These are phyloP conservation scores for Beta lomatogona DNA, from an alignment of 179 eudicot species.

Conservation along the genomic window DNA sequence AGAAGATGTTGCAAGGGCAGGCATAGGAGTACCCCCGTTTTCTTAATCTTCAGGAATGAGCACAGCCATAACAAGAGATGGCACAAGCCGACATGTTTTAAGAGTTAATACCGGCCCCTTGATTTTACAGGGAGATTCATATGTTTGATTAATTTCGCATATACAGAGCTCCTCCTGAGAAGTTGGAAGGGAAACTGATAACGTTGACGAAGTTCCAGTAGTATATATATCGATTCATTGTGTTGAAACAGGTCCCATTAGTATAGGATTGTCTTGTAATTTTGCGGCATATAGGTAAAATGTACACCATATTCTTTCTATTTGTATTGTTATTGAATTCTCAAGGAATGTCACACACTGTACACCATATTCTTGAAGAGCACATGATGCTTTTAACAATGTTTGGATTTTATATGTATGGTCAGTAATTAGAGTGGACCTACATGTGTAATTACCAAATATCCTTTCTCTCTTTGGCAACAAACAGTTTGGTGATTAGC, in stretches of 20 bases:
- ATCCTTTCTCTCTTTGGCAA: no score
- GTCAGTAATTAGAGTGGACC: no score
- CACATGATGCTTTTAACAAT: no score
- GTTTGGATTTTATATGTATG: no score
- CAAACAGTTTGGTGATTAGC: no score
- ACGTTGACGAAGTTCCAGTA: constrained; percentile 8
- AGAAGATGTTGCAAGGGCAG: constrained; percentile 41
- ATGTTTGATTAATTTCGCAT: background rate
- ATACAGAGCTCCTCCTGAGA: constrained; percentile 1
- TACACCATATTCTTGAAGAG: background rate
- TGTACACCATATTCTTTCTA: background rate
- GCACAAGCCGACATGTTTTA: background rate
- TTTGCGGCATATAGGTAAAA: constrained; percentile 6
- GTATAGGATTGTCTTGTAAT: constrained; percentile 14
- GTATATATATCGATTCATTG: constrained; percentile 11
- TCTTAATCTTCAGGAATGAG: background rate
- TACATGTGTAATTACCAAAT: no score
- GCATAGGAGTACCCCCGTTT: background rate
- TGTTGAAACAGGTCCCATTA: constrained; percentile 2
- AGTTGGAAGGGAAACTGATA: constrained; percentile 8
- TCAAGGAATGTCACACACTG: constrained; percentile 7
- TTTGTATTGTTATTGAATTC: background rate
- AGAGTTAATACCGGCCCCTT: constrained; percentile 6
- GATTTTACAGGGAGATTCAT: constrained; percentile 6
- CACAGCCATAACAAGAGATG: background rate